Evolutionary conservation across 768 basidiomycete species (phyloP), one percentile per base, ranked within the genome.

Genomic region (Lentinula sp.): DNA sequence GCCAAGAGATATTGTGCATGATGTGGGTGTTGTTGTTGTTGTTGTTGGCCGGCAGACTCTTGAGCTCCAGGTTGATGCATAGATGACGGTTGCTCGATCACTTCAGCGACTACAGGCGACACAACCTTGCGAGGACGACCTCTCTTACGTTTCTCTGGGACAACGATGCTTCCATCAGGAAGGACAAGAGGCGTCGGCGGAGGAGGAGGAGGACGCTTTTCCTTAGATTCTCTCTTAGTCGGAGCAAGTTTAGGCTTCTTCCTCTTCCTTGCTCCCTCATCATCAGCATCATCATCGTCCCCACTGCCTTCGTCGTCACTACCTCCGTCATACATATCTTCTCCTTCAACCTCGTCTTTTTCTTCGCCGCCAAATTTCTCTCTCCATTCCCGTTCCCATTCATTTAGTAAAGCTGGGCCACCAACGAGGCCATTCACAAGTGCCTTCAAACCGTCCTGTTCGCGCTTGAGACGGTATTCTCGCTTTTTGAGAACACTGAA

Each of bases 61-160:
- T 66, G 65, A 23, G 57, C 39, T 11, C 62, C 56, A 5, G 60
- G 21, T 4, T 57, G 53, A 11, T 37, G 49, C 15, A 48, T n/a
- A 16, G 40, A 15, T 61, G 62, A 63, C 23, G 65, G 65, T 10
- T 48, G 56, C 35, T 60, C 62, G 59, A 62, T 62, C 6, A 56
- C 50, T 32, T 63, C 0, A 10, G 78, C 65, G 45, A 74, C 70
- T n/a, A 80, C 72, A 16, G 80, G 76, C 0, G 83, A 75, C 10
- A 81, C 77, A 50, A 85, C 79, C 75, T 93, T 93, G 66, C 90
- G 81, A 15, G 92, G 92, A 34, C 92, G 75, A 13, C 92, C 92
- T 7, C 92, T 82, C 76, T 94, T 94, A 65, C 91, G 80, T 77
- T 92, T 93, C 75, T 91, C 89, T 0, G 84, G 83, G 0, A 79